Base-by-base conservation (phyloP, 495 filamentous ascomycete species). In the Annulohypoxylon stygium region DNA sequence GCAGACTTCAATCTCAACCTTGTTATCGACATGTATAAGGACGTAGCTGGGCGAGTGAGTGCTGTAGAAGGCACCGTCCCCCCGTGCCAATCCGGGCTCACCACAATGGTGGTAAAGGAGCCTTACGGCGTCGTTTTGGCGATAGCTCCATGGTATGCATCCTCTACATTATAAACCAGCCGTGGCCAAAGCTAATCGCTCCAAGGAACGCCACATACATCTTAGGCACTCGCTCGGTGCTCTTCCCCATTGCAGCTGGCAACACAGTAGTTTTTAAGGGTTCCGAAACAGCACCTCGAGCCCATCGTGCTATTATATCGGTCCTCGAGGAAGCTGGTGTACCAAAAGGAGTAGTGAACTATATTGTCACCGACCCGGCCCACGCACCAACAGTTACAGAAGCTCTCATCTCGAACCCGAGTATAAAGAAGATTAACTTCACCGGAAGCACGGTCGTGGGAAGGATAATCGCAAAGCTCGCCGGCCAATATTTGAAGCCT, bases 101-200 rank as follows among this genome's bases (percentile, higher is more conserved):
- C 85, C n/a, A 91, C 91, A 0, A 84, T 97, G 75, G 81, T 97
- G n/a, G 81, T 89, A 55, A 92, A 90, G 74, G 91, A 97, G 78
- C 94, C 94, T 4, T 93, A 89, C 72, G 94, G 94, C 18, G 93
- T 96, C 26, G 81, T 95, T 2, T 83, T 97, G 12, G 89, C 87
- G 33, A 93, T 97, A 80, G 93, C 93, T 18, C 93, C 95, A 33
- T 97, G 95, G 93, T 93, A 84, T 72, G 81, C 65, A 41, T 26
- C 3, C 18, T 47, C 36, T 57, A 43, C 12, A 16, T 30, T 25
- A 37, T 16, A 6, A 43, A 23, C 47, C 47, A 5, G 7, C 12
- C 3, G 1, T 2, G 50, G 64, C 58, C 0, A 65, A 82, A 81
- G 63, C 78, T 81, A 11, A 82, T 70, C 68, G 64, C 43, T 51